Evolutionary conservation across 106 monocot species (phyloP).

Genomic region (Dendrobium chrysotoxum): DNA sequence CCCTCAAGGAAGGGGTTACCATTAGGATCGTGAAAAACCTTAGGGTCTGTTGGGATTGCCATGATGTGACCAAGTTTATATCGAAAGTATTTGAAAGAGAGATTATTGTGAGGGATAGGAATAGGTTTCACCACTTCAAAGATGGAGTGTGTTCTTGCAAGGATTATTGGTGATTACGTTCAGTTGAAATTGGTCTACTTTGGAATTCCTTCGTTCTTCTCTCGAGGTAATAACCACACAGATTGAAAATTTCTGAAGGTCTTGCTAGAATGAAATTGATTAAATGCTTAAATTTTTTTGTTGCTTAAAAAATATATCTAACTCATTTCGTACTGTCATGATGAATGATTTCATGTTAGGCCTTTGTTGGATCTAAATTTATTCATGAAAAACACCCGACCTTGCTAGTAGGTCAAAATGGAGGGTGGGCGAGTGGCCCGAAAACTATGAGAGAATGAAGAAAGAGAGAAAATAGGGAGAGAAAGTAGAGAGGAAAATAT

Average conservation of each 20-base stretch:
- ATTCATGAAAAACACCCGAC: too few species aligned
- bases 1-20: conserved; percentile 9
- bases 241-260: neutral
- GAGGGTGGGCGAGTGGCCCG: too few species aligned
- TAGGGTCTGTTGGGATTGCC: conserved; percentile 42
- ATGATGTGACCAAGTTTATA: conserved; percentile 30
- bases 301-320: too few species aligned
- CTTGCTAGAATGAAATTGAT: neutral
- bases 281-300: too few species aligned
- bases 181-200: neutral
- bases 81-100: conserved; percentile 34
- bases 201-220: neutral
- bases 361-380: too few species aligned
- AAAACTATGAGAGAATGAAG: too few species aligned
- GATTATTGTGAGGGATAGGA: conserved; percentile 42
- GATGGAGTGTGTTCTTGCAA: conserved; percentile 36
- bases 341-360: too few species aligned
- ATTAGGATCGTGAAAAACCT: conserved; percentile 44
- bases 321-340: too few species aligned
- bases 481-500: too few species aligned
- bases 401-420: too few species aligned
- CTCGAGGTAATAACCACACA: neutral
- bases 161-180: conserved; percentile 30
- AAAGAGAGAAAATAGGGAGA: too few species aligned
- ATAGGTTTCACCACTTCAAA: conserved; percentile 40